A percentile compares a stretch with the other conserved stretches of the same genome.
Evolutionary conservation across 2,329 filamentous ascomycete species (phyloP).

Genomic region (Diaporthe ilicicola): DNA sequence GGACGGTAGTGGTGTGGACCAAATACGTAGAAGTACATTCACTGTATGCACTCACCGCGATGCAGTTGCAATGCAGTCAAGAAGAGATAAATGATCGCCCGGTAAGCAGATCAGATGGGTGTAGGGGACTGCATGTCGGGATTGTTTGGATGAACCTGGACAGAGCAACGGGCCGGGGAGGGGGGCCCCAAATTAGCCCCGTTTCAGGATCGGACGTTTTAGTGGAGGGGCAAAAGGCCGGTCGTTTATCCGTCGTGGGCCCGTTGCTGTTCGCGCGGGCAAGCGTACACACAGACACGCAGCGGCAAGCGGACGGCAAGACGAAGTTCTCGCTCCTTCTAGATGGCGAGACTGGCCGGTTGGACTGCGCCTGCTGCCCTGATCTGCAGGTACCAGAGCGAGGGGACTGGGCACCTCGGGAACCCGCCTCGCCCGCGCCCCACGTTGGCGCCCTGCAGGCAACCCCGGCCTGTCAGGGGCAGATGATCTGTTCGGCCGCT

Average conservation of each 20-base stretch:
- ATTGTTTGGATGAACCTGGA: constrained; percentile 6
- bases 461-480: constrained; percentile 13
- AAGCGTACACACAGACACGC: constrained; percentile 13
- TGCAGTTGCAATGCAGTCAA: constrained; percentile 3
- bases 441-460: constrained; percentile 21
- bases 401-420: constrained; percentile 22
- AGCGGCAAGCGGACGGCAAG: background rate
- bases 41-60: background rate
- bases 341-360: background rate
- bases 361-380: background rate
- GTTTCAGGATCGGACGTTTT: constrained; percentile 32
- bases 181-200: constrained; percentile 28
- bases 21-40: background rate
- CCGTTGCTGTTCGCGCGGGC: background rate
- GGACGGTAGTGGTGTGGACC: background rate
- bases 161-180: constrained; percentile 1
- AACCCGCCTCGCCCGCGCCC: constrained; percentile 4
- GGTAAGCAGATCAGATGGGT: constrained; percentile 13
- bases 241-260: background rate
- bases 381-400: constrained; percentile 18
- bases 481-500: constrained; percentile 2
- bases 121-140: background rate
- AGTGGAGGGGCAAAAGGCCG: constrained; percentile 21
- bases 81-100: constrained; percentile 8
- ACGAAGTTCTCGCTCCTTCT: too few relatives aligned